A percentile compares a stretch with the other conserved stretches of the same genome.
Evolutionary conservation across 129 eudicot genomes (phyloP).

Genomic region (Flaveria ramosissima): DNA sequence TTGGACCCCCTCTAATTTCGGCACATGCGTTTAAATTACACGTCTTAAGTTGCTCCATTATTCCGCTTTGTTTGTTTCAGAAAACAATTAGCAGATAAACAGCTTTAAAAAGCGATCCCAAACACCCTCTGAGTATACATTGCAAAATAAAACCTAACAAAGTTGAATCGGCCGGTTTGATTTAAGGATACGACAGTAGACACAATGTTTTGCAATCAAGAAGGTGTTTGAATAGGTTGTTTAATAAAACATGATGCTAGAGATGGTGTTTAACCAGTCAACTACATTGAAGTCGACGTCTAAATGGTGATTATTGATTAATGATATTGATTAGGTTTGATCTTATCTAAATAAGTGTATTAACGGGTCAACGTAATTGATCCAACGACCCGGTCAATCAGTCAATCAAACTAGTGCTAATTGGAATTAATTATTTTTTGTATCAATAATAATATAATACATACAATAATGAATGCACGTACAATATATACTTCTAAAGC

Average conservation of each 20-base stretch:
- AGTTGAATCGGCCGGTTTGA: not conserved
- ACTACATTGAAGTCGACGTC: not conserved
- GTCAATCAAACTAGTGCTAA: no score
- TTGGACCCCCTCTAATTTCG: no score
- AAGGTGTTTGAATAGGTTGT: not conserved
- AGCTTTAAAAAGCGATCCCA: no score
- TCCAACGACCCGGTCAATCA: conserved; percentile 1
- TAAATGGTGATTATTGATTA: not conserved
- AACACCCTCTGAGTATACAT: not conserved
- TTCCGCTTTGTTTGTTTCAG: not conserved
- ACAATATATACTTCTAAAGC: no score
- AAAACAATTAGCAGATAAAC: not conserved
- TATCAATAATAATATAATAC: no score
- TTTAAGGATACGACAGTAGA: not conserved
- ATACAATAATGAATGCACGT: no score
- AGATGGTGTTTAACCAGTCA: not conserved
- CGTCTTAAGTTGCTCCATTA: not conserved
- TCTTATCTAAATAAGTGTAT: not conserved
- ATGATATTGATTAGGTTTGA: not conserved
- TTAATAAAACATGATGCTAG: not conserved
- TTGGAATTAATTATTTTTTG: no score
- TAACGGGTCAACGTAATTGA: not conserved
- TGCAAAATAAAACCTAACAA: not conserved
- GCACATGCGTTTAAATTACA: not conserved
- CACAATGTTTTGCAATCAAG: not conserved